Evolutionary conservation across 2,329 filamentous ascomycete genomes (phyloP).

Genomic region (Cladophialophora chaetospira): DNA sequence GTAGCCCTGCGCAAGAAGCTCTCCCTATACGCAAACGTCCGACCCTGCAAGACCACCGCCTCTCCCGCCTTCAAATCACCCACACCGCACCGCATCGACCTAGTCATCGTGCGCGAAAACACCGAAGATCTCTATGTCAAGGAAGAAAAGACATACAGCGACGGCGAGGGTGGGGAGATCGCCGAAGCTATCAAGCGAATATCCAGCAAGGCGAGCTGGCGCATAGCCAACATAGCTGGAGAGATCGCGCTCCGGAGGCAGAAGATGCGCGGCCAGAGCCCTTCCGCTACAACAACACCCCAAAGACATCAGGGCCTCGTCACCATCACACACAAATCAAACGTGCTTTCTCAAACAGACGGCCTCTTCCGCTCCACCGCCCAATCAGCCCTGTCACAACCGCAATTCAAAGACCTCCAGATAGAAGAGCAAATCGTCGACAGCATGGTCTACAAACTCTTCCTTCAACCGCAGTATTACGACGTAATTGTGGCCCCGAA

Average conservation of each 20-base stretch:
- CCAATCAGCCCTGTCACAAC: conserved; percentile 68
- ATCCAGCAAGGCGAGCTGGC: conserved; percentile 76
- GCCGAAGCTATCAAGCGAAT: conserved; percentile 99
- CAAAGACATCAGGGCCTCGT: conserved; percentile 67
- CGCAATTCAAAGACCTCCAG: conserved; percentile 64
- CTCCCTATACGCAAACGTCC: conserved; percentile 94
- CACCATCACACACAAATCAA: conserved; percentile 98
- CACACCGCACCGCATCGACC: conserved; percentile 71
- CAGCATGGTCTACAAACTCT: conserved; percentile 99
- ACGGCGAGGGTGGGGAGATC: conserved; percentile 70
- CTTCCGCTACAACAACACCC: conserved; percentile 34
- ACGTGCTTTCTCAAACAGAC: conserved; percentile 94
- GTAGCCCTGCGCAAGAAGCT: conserved; percentile 94
- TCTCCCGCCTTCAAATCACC: conserved; percentile 44
- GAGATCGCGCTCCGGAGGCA: conserved; percentile 89
- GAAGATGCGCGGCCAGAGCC: conserved; percentile 64
- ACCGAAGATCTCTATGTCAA: conserved; percentile 99
- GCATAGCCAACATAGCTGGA: conserved; percentile 90
- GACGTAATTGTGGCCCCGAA: conserved; percentile 98
- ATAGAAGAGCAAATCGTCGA: conserved; percentile 99
- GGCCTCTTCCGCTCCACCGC: conserved; percentile 87
- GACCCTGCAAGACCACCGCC: conserved; percentile 83
- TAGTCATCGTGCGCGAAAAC: conserved; percentile 98
- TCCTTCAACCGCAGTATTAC: conserved; percentile 92
- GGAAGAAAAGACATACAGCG: conserved; percentile 82